Conservation (phyloP, 2,329 filamentous ascomycete genomes). For the Epichloe amarillans region DNA sequence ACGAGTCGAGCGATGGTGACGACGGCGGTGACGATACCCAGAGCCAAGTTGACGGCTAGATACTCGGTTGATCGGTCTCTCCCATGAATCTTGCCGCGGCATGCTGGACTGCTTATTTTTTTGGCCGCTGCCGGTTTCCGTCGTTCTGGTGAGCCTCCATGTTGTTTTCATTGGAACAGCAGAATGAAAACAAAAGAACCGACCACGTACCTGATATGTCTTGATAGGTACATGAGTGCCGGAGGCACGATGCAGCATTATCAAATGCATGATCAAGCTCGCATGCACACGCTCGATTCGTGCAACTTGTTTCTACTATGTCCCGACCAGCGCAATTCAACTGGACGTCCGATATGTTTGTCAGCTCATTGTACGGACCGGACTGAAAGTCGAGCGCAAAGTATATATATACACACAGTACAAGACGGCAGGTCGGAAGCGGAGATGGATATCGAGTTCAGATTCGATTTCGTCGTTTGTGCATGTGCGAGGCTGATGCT, state of each 20-base stretch:
- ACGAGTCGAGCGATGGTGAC: slow-evolving; percentile 22
- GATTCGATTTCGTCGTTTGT: neutral
- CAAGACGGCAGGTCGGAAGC: slow-evolving; percentile 1
- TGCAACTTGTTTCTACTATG: neutral
- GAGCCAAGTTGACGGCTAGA: neutral
- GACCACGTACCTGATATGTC: slow-evolving; percentile 1
- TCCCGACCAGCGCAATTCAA: neutral
- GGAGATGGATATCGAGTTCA: neutral
- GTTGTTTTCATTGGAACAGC: neutral
- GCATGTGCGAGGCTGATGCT: neutral
- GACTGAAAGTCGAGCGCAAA: neutral
- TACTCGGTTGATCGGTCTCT: neutral
- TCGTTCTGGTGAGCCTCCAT: neutral
- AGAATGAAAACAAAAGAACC: neutral
- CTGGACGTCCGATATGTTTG: neutral
- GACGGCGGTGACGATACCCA: slow-evolving; percentile 19
- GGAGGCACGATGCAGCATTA: neutral
- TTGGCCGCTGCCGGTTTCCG: neutral
- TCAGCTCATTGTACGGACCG: neutral
- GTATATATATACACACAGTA: neutral
- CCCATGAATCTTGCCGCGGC: neutral
- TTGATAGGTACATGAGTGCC: neutral
- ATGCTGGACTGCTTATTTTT: slow-evolving; percentile 2
- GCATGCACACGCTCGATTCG: neutral
- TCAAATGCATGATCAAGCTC: slow-evolving; percentile 2